Conservation (phyloP, 2,329 filamentous ascomycete genomes). For the Sclerotinia nivalis region DNA sequence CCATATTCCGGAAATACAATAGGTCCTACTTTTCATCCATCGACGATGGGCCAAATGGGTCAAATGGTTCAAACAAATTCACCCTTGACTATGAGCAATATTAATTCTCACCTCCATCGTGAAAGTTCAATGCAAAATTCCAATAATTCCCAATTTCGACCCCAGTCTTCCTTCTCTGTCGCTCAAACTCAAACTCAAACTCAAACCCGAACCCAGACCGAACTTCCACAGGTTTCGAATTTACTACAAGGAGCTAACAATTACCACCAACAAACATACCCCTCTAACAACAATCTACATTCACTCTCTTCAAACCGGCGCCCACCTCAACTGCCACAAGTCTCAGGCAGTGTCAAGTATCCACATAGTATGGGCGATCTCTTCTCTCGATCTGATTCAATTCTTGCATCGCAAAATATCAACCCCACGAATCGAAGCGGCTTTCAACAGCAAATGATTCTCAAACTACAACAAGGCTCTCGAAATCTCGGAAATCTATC, state of each 20-base stretch:
- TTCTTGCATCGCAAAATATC: constrained; percentile 14
- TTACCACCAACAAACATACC: background rate
- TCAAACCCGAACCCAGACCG: constrained; percentile 12
- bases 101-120: background rate
- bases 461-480: background rate
- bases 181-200: constrained; percentile 9
- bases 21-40: background rate
- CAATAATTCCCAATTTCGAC: constrained; percentile 3
- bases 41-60: background rate
- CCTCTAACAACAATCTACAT: constrained; percentile 12
- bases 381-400: constrained; percentile 17
- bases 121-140: background rate
- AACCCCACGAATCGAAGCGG: constrained; percentile 15
- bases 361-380: constrained; percentile 17
- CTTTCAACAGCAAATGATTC: constrained; percentile 17
- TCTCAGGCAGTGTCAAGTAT: background rate
- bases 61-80: background rate
- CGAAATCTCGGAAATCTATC: background rate
- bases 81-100: constrained; percentile 15
- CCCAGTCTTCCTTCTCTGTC: background rate
- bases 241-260: constrained; percentile 1
- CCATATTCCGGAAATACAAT: constrained; percentile 14
- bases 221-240: constrained; percentile 9
- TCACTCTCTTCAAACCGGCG: constrained; percentile 19
- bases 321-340: background rate